phyloP scores from a whole-genome alignment of 768 basidiomycete genomes.

The Boletales sp. region DNA sequence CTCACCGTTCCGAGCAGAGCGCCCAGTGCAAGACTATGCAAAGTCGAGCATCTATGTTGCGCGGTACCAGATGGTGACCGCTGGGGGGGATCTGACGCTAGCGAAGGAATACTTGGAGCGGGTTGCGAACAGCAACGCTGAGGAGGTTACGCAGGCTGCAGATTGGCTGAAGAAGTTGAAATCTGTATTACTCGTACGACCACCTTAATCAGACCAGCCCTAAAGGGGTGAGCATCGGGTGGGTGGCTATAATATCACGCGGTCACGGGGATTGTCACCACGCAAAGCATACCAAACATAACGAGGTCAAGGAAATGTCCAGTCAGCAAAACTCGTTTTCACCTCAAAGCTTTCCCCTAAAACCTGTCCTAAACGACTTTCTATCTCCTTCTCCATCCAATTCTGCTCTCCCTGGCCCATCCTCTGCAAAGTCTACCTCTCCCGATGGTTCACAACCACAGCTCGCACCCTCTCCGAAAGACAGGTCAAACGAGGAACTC shows the following conservation, averaged over 20 bases:
- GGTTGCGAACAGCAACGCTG: constrained; percentile 75
- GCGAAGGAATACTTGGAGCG: constrained; percentile 71
- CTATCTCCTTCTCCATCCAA: neutral
- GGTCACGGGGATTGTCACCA: constrained; percentile 35
- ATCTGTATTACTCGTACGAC: constrained; percentile 25
- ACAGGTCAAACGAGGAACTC: constrained; percentile 49
- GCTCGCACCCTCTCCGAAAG: constrained; percentile 26
- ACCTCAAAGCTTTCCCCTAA: constrained; percentile 26
- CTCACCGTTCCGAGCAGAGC: constrained; percentile 36
- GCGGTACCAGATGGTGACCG: constrained; percentile 63
- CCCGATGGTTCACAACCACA: constrained; percentile 21
- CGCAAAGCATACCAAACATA: constrained; percentile 38
- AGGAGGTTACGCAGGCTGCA: constrained; percentile 71
- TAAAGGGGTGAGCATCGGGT: constrained; percentile 17
- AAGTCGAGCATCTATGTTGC: constrained; percentile 85
- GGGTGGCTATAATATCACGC: constrained; percentile 30
- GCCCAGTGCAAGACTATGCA: constrained; percentile 73
- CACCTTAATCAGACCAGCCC: constrained; percentile 23
- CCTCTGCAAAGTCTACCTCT: constrained; percentile 11
- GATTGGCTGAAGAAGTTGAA: constrained; percentile 66
- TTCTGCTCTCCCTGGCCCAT: constrained; percentile 25
- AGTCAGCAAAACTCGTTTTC: constrained; percentile 26
- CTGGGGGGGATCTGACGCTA: constrained; percentile 62
- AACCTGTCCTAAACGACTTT: constrained; percentile 8
- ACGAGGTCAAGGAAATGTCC: constrained; percentile 33